Percentiles rank a stretch among this genome's conserved stretches.
phyloP scores from a whole-genome alignment of 228 moss, liverwort and hornwort genomes.

The Sphagnum fallax region DNA sequence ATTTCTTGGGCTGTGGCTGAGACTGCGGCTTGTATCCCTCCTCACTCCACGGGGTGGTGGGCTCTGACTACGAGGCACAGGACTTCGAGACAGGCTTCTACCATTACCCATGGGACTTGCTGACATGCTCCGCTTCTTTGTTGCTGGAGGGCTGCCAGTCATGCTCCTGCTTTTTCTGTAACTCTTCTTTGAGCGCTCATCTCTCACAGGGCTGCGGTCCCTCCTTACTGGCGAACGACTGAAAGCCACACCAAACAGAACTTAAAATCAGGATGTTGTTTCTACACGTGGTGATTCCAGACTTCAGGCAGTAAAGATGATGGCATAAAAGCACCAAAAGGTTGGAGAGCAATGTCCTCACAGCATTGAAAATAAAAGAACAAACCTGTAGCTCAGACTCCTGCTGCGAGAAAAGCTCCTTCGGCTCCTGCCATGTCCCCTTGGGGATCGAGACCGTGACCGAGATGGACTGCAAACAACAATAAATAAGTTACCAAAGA shows the following conservation, averaged over 20 bases:
- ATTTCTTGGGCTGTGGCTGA: conserved; percentile 54
- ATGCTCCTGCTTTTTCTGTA: conserved; percentile 51
- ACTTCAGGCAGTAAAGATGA: not conserved
- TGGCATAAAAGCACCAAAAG: not conserved
- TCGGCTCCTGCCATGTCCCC: conserved; percentile 71
- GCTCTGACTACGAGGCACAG: conserved; percentile 43
- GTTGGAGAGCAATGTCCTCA: too few species aligned
- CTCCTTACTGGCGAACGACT: conserved; percentile 66
- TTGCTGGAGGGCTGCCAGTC: conserved; percentile 41
- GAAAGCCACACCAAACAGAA: not conserved
- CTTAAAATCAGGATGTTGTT: not conserved
- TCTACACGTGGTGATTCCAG: not conserved
- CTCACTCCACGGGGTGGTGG: conserved; percentile 32
- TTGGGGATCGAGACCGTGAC: conserved; percentile 76
- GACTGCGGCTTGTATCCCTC: conserved; percentile 61
- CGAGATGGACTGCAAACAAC: conserved; percentile 53
- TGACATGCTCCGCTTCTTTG: conserved; percentile 66
- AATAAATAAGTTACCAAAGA: not conserved
- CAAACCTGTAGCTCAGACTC: conserved; percentile 75
- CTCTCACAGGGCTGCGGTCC: conserved; percentile 61
- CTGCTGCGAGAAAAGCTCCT: conserved; percentile 78
- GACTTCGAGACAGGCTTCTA: conserved; percentile 67
- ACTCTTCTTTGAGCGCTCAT: conserved; percentile 37
- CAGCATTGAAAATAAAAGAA: not conserved
- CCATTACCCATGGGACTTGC: conserved; percentile 61